Evolutionary conservation across 257 asterid species (phyloP).

Genomic region (Paraleonurus japonicus): DNA sequence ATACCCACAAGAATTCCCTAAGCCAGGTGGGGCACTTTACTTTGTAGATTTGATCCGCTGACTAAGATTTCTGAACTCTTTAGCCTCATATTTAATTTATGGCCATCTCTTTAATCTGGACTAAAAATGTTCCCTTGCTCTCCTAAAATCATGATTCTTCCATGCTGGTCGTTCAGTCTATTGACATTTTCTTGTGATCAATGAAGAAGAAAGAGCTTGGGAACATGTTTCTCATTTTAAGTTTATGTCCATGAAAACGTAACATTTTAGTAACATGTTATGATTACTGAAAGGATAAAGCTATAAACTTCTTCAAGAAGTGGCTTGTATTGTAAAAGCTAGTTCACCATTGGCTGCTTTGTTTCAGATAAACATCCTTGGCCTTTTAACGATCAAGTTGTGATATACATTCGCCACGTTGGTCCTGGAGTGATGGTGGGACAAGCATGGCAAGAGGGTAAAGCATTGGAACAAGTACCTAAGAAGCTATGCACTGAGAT

Average conservation of each 20-base stretch:
- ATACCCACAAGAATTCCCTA: slow-evolving; percentile 68
- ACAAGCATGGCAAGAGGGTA: slow-evolving; percentile 94
- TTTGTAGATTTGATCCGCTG: background rate
- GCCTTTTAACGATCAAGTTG: slow-evolving; percentile 80
- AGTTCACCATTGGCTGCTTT: background rate
- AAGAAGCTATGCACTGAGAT: slow-evolving; percentile 73
- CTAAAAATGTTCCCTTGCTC: background rate
- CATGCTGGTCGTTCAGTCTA: background rate
- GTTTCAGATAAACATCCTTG: slow-evolving; percentile 71
- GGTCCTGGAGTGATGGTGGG: slow-evolving; percentile 90
- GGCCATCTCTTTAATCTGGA: background rate
- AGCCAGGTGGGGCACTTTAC: slow-evolving; percentile 55
- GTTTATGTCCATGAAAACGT: background rate
- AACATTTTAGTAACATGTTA: background rate
- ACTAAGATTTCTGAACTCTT: background rate
- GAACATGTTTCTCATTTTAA: background rate
- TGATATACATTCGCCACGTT: slow-evolving; percentile 63
- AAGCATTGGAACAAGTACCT: slow-evolving; percentile 64
- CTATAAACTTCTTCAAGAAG: background rate
- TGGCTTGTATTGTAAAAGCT: background rate
- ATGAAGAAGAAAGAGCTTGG: slow-evolving; percentile 6
- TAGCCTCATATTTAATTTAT: background rate
- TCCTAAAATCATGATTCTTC: background rate
- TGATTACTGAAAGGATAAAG: background rate
- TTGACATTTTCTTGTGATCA: background rate